Percentiles rank a stretch among this genome's conserved stretches.
Conservation (phyloP, 441 rosid species). For the Eutrema salsugineum region DNA sequence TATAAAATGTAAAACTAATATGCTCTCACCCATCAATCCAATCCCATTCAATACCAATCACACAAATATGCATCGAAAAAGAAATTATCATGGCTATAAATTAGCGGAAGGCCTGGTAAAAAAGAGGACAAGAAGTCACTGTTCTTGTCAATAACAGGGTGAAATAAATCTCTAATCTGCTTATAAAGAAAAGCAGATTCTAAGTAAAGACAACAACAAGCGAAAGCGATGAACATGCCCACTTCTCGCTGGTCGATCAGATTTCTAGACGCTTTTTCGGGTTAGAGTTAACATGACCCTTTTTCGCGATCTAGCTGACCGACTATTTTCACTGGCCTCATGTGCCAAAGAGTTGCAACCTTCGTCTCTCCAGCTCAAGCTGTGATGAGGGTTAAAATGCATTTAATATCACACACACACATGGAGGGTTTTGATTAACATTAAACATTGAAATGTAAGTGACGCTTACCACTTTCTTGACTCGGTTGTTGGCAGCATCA, state of each 20-base stretch:
- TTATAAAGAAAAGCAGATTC: conserved; percentile 16
- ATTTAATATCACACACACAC: not conserved
- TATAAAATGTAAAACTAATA: no score
- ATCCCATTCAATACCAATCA: no score
- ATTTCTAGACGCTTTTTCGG: not conserved
- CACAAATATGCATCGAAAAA: no score
- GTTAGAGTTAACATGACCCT: conserved; percentile 13
- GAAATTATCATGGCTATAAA: not conserved
- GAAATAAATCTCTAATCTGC: conserved; percentile 26
- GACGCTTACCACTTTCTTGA: conserved; percentile 87
- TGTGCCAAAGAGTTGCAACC: conserved; percentile 59
- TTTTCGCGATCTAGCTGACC: conserved; percentile 14
- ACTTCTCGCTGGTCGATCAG: conserved; percentile 24
- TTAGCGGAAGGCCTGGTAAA: conserved; percentile 8
- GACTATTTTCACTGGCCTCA: conserved; percentile 1
- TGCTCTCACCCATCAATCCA: no score
- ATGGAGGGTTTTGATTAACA: not conserved
- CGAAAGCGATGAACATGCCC: not conserved
- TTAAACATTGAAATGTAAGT: not conserved
- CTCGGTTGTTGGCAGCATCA: conserved; percentile 85
- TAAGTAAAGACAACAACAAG: conserved; percentile 28
- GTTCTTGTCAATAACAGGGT: conserved; percentile 10
- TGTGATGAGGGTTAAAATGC: conserved; percentile 27
- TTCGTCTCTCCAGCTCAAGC: conserved; percentile 81
- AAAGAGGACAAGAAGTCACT: conserved; percentile 9